Conservation (phyloP, 2,329 filamentous ascomycete genomes). For the Myriosclerotinia scirpicola region DNA sequence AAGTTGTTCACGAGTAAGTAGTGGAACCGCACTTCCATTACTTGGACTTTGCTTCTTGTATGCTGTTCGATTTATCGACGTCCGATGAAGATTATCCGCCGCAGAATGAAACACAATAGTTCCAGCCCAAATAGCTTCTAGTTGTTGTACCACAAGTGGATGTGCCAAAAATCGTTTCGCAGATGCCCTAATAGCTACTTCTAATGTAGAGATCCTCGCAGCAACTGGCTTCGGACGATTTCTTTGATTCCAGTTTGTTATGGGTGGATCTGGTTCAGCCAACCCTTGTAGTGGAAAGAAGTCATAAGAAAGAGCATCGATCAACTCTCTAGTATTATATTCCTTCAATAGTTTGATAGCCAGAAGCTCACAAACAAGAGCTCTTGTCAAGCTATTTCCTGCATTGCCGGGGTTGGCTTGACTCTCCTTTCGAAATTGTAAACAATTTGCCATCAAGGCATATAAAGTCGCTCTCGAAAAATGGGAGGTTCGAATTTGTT, state of each 20-base stretch:
- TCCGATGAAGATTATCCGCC: slow-evolving; percentile 73
- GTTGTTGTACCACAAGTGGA: slow-evolving; percentile 85
- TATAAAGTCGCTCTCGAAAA: slow-evolving; percentile 86
- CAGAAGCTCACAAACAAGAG: slow-evolving; percentile 85
- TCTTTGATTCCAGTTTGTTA: slow-evolving; percentile 40
- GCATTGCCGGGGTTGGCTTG: slow-evolving; percentile 80
- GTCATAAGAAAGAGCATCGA: slow-evolving; percentile 92
- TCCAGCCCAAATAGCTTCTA: slow-evolving; percentile 97
- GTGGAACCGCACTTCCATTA: slow-evolving; percentile 20
- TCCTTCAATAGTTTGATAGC: slow-evolving; percentile 89
- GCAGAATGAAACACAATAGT: slow-evolving; percentile 92
- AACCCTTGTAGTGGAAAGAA: slow-evolving; percentile 90
- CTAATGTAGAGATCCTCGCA: slow-evolving; percentile 83
- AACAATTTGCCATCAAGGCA: slow-evolving; percentile 86
- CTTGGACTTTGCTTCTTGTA: slow-evolving; percentile 27
- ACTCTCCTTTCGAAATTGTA: slow-evolving; percentile 89
- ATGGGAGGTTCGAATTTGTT: slow-evolving; percentile 79
- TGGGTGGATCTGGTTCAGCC: slow-evolving; percentile 48
- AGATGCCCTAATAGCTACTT: slow-evolving; percentile 88
- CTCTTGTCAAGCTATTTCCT: slow-evolving; percentile 79
- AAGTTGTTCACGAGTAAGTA: slow-evolving; percentile 26
- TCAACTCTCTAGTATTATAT: slow-evolving; percentile 83
- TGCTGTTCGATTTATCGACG: slow-evolving; percentile 25
- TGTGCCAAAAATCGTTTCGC: slow-evolving; percentile 92
- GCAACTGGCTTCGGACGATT: slow-evolving; percentile 54